Base-by-base conservation (phyloP, 352 stramenopile genomes). In the Globisporangium radiosum region DNA sequence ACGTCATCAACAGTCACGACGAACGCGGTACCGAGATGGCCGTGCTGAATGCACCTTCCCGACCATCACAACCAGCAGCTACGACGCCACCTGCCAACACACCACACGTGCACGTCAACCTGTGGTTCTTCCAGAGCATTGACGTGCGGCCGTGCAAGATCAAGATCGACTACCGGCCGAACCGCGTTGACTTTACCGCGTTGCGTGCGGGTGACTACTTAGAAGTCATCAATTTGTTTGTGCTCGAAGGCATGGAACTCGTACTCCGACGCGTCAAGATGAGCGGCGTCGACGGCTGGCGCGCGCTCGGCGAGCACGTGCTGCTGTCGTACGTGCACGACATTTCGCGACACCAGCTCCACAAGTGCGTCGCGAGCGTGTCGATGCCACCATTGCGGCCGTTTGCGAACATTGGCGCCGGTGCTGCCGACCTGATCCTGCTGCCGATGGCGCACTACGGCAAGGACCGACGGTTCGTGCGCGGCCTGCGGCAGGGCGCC, bases 181-280 rank as follows among this genome's bases (percentile, higher is more conserved):
- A 94, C 44, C 83, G 84, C n/a, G 83, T 95, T 1, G 80, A 95
- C 65, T 95, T 89, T 36, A 76, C 86, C 7, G 86, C 86, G 5
- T 60, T 95, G 37, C 78, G 85, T 56, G 78, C 84, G 14, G 86
- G 86, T 10, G 86, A 95, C 50, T 95, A 95, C 60, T 51, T 95
- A 2, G 86, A 95, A 70, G 85, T 95, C 55, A 93, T 95, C 62
- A 95, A 95, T 40, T 53, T 95, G 37, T 95, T 95, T 49, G 85
- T 93, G 33, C 63, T 95, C 10, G 86, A 95, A 66, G 85, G 80
- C 25, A 95, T 95, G 86, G 86, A 95, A 63, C 63, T 95, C 38
- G 76, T 93, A 7, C 80, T 95, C 57, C 82, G 83, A 36, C 85
- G 83, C 11, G 85, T 94, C 8, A 87, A 90, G 60, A 86, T 91